Conservation (phyloP, 2,329 filamentous ascomycete species). For the Botrytis sinoallii region DNA sequence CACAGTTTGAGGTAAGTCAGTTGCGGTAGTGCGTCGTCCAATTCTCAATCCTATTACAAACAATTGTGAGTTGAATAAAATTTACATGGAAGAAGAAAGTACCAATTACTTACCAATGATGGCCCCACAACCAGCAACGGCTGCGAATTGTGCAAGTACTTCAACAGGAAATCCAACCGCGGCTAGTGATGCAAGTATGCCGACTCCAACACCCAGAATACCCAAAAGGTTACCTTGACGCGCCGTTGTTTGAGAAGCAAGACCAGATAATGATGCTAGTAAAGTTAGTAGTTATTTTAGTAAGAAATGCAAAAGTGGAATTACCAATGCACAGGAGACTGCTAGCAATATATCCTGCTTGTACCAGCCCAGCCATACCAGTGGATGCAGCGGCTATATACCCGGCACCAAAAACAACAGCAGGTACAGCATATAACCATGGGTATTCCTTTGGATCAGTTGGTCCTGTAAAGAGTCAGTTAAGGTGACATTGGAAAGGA, state of each 20-base stretch:
- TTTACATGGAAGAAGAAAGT: rapidly evolving
- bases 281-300: background rate
- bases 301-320: no score
- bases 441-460: constrained; percentile 87
- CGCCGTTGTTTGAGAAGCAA: constrained; percentile 79
- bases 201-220: constrained; percentile 78
- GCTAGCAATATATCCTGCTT: constrained; percentile 83
- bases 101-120: constrained; percentile 49
- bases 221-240: constrained; percentile 82
- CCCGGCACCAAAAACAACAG: constrained; percentile 72
- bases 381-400: constrained; percentile 77
- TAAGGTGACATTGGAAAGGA: background rate
- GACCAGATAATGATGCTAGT: constrained; percentile 66
- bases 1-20: constrained; percentile 83
- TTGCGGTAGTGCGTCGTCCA: constrained; percentile 82
- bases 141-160: constrained; percentile 75
- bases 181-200: constrained; percentile 76
- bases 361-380: constrained; percentile 78
- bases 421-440: constrained; percentile 81
- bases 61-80: background rate
- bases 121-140: constrained; percentile 68
- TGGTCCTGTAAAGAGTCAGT: constrained; percentile 48
- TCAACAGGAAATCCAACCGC: constrained; percentile 79
- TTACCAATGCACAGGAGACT: constrained; percentile 73
- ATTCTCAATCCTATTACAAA: constrained; percentile 60